These are phyloP conservation scores for Aspergillus floridensis DNA, from an alignment of 2,329 filamentous ascomycete genomes.

Conservation along the genomic window DNA sequence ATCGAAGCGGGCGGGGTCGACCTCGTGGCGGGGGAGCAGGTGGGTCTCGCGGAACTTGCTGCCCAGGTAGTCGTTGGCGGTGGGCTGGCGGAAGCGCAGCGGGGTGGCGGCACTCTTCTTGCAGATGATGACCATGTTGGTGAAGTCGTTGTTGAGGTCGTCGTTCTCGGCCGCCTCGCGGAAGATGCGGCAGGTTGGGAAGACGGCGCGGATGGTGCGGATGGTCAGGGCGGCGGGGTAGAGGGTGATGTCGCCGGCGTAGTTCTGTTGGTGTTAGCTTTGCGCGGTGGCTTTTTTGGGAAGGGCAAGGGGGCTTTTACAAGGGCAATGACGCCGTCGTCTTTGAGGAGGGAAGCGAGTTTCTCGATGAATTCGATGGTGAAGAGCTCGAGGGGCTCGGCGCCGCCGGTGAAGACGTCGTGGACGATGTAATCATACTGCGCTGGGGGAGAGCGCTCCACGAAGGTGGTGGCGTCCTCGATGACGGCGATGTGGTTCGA, in stretches of 20 bases:
- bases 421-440: conserved; percentile 91
- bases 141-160: conserved; percentile 67
- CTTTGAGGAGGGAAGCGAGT: conserved; percentile 67
- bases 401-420: conserved; percentile 95
- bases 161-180: conserved; percentile 64
- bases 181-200: conserved; percentile 88
- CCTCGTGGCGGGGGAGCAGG: conserved; percentile 70
- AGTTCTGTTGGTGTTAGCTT: conserved; percentile 62
- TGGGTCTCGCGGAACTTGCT: conserved; percentile 69
- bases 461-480: conserved; percentile 74
- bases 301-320: conserved; percentile 52
- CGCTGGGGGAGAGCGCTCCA: conserved; percentile 46
- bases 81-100: conserved; percentile 66
- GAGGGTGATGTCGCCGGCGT: conserved; percentile 81
- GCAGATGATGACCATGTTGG: conserved; percentile 97
- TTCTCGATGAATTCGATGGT: conserved; percentile 77
- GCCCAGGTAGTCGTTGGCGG: conserved; percentile 64
- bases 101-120: conserved; percentile 56
- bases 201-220: conserved; percentile 76
- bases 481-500: conserved; percentile 76
- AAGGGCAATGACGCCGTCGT: conserved; percentile 82
- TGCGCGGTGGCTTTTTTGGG: background rate
- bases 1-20: conserved; percentile 47
- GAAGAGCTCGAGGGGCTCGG: conserved; percentile 85
- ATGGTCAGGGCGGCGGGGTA: conserved; percentile 75